These are phyloP conservation scores for Aspergillus japonicus DNA, from an alignment of 2,329 filamentous ascomycete species.

Conservation along the genomic window DNA sequence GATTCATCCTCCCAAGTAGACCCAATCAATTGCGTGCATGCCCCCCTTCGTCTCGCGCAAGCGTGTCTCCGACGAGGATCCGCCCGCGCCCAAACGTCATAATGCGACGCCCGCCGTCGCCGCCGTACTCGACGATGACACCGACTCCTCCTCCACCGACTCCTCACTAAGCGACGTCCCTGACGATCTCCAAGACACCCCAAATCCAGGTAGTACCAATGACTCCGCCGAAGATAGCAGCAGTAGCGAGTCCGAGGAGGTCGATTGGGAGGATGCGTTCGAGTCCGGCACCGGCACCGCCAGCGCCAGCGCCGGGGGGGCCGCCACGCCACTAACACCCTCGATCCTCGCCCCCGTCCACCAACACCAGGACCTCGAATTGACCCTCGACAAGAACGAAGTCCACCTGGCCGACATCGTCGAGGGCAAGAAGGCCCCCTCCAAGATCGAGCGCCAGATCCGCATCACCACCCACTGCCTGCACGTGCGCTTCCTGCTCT, in stretches of 20 bases:
- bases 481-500: conserved; percentile 84
- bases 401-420: conserved; percentile 59
- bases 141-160: conserved; percentile 33
- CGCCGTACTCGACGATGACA: conserved; percentile 23
- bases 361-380: conserved; percentile 64
- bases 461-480: conserved; percentile 78
- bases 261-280: conserved; percentile 60
- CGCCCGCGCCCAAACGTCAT: conserved; percentile 37
- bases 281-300: conserved; percentile 32
- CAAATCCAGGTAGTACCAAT: conserved; percentile 35
- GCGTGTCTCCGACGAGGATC: conserved; percentile 37
- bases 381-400: conserved; percentile 63
- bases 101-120: conserved; percentile 27
- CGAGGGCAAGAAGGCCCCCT: conserved; percentile 75
- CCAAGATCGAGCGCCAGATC: conserved; percentile 78
- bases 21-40: conserved; percentile 33
- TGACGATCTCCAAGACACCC: conserved; percentile 28
- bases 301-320: conserved; percentile 13
- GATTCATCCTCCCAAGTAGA: conserved; percentile 2
- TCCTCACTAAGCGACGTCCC: conserved; percentile 41
- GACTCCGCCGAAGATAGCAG: conserved; percentile 44
- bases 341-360: conserved; percentile 42
- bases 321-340: conserved; percentile 20
- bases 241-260: conserved; percentile 56
- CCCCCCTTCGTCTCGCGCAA: conserved; percentile 49